Percentiles rank a stretch among this genome's conserved stretches.
These are phyloP conservation scores for Coemansia umbellata DNA, from an alignment of 192 early-diverging fungal genomes.

Conservation along the genomic window DNA sequence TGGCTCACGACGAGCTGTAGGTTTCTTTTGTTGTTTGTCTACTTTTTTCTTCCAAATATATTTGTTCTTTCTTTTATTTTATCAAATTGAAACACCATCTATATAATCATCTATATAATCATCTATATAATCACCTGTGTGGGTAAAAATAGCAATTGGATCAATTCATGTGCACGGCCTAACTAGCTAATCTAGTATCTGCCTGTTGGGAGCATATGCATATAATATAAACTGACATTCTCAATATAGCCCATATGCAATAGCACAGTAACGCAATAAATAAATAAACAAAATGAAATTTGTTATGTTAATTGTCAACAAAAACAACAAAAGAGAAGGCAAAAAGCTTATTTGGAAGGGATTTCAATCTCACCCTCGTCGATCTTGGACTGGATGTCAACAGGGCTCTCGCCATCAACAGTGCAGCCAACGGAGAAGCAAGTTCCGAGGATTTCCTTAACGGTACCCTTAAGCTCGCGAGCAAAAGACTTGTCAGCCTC, in stretches of 20 bases:
- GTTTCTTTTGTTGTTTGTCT: neutral
- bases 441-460: constrained; percentile 92
- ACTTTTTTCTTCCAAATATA: neutral
- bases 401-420: constrained; percentile 92
- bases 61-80: neutral
- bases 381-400: constrained; percentile 81
- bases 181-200: no score
- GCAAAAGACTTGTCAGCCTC: constrained; percentile 83
- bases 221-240: no score
- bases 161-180: no score
- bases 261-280: no score
- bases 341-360: constrained; percentile 47
- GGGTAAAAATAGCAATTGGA: no score
- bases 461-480: constrained; percentile 90
- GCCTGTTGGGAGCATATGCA: no score
- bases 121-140: no score
- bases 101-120: no score
- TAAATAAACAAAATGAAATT: neutral
- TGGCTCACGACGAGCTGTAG: constrained; percentile 18
- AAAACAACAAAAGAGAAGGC: constrained; percentile 11
- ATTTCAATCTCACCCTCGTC: constrained; percentile 82
- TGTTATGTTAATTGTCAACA: constrained; percentile 5
- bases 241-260: no score
- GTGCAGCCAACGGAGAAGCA: constrained; percentile 95
- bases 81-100: no score